Percentiles rank a stretch among this genome's conserved stretches.
Conservation (phyloP, 164 flowering plant genomes). For the Macadamia integrifolia region DNA sequence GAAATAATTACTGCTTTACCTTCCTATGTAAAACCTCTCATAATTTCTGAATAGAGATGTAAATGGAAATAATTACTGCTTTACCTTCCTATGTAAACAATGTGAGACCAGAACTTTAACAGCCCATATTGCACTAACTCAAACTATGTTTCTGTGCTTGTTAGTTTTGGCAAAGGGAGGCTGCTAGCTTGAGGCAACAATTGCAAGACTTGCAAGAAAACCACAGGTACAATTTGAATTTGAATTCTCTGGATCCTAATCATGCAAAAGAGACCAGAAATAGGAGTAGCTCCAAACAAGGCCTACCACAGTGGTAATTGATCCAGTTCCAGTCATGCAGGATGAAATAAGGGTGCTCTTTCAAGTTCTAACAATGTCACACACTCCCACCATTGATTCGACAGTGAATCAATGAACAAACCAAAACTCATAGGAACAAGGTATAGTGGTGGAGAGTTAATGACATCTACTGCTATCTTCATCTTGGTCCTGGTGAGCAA, state of each 20-base stretch:
- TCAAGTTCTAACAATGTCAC: too few relatives aligned
- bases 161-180: constrained; percentile 64
- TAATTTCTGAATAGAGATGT: background rate
- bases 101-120: background rate
- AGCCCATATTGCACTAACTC: background rate
- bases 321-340: too few relatives aligned
- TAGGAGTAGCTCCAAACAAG: background rate
- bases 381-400: too few relatives aligned
- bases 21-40: background rate
- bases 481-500: too few relatives aligned
- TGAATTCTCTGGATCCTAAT: background rate
- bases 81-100: background rate
- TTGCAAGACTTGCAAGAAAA: constrained; percentile 44
- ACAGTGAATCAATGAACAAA: too few relatives aligned
- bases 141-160: constrained; percentile 3
- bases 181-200: constrained; percentile 50
- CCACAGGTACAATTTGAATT: constrained; percentile 34
- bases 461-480: too few relatives aligned
- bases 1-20: background rate
- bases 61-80: background rate
- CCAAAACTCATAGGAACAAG: too few relatives aligned
- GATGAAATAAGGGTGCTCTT: too few relatives aligned
- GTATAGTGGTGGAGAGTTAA: too few relatives aligned
- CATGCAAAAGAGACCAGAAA: background rate
- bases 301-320: background rate